Evolutionary conservation across 2,329 filamentous ascomycete species (phyloP).

Genomic region (Paraphaeosphaeria minitans): DNA sequence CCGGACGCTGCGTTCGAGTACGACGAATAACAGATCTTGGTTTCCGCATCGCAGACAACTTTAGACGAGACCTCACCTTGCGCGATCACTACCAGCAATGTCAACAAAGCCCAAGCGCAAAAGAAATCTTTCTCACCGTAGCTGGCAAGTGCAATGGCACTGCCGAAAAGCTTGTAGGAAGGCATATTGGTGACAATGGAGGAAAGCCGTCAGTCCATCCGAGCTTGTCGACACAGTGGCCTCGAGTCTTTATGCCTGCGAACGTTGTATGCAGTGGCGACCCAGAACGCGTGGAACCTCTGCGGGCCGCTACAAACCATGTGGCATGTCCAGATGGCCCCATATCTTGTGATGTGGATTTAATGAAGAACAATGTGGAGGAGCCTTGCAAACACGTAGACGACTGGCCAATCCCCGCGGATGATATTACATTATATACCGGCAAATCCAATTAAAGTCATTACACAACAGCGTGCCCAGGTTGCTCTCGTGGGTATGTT

Average conservation of each 20-base stretch:
- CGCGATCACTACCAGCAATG: conserved; percentile 26
- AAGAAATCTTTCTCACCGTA: conserved; percentile 24
- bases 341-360: conserved; percentile 29
- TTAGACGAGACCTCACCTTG: conserved; percentile 39
- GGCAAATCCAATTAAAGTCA: conserved; percentile 21
- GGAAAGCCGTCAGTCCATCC: conserved; percentile 13
- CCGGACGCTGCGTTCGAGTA: conserved; percentile 36
- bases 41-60: conserved; percentile 35
- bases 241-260: conserved; percentile 28
- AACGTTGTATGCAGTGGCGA: conserved; percentile 17
- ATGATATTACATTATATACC: conserved; percentile 27
- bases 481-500: conserved; percentile 26
- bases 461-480: conserved; percentile 20
- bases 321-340: conserved; percentile 24
- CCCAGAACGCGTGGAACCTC: conserved; percentile 17
- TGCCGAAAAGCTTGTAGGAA: conserved; percentile 32
- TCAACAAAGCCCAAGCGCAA: conserved; percentile 14
- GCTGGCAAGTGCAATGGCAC: conserved; percentile 34
- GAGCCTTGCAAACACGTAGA: conserved; percentile 15
- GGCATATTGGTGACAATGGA: conserved; percentile 28
- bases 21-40: conserved; percentile 39
- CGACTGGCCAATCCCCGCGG: conserved; percentile 28
- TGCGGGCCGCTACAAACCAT: conserved; percentile 17
- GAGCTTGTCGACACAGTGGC: conserved; percentile 13
- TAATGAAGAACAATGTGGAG: conserved; percentile 31